A percentile compares a stretch with the other conserved stretches of the same genome.
These are phyloP conservation scores for Verticillium albo-atrum DNA, from an alignment of 2,329 filamentous ascomycete genomes.

Conservation along the genomic window DNA sequence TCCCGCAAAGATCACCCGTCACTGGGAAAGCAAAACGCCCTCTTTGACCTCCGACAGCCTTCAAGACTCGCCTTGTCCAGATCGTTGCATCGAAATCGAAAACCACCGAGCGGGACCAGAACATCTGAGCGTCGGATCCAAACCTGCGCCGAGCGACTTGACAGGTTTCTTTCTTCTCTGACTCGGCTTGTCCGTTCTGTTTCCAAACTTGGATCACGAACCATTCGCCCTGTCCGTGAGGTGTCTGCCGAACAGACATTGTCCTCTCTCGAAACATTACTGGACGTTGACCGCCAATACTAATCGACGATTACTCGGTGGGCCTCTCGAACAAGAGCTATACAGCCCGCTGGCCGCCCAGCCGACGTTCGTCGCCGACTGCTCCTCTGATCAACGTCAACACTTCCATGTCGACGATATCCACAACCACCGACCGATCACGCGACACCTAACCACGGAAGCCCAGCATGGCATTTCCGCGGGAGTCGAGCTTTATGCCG, in stretches of 20 bases:
- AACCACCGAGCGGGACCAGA: not conserved
- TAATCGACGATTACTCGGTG: not conserved
- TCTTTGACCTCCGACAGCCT: not conserved
- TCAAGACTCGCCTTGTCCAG: not conserved
- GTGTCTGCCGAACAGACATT: not conserved
- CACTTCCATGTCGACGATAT: not conserved
- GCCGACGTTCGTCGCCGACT: not conserved
- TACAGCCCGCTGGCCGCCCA: not conserved
- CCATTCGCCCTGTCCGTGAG: not conserved
- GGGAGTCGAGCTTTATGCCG: slow-evolving; percentile 69
- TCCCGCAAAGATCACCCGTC: not conserved
- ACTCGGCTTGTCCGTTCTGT: not conserved
- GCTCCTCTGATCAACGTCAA: not conserved
- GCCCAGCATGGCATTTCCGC: slow-evolving; percentile 43
- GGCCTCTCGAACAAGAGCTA: not conserved
- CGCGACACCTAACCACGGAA: not conserved
- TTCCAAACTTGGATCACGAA: not conserved
- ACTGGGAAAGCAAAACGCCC: not conserved
- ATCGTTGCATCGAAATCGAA: not conserved
- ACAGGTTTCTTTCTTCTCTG: not conserved
- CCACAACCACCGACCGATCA: not conserved
- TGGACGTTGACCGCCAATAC: not conserved
- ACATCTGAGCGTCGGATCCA: slow-evolving; percentile 2
- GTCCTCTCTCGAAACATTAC: not conserved
- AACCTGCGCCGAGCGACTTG: not conserved